Evolutionary conservation across 2,329 filamentous ascomycete species (phyloP).

Genomic region (Hawksworthiomyces lignivorus): DNA sequence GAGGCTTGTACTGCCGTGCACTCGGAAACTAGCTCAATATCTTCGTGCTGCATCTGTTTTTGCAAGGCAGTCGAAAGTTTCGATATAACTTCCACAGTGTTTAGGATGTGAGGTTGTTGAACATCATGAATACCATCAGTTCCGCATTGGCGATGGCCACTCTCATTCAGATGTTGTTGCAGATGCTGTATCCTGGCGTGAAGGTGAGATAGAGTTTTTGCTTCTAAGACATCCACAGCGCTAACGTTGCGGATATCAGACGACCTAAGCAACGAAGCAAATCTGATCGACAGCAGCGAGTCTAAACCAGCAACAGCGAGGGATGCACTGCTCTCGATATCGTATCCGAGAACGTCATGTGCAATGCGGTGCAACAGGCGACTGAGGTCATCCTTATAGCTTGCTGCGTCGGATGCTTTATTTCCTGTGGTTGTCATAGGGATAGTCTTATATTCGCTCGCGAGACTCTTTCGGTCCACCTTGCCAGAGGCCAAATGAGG

Average conservation of each 20-base stretch:
- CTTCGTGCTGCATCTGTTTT: background rate
- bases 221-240: conserved; percentile 55
- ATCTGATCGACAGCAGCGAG: conserved; percentile 33
- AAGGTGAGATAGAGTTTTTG: conserved; percentile 33
- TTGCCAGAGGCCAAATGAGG: conserved; percentile 79
- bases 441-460: conserved; percentile 38
- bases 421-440: conserved; percentile 6
- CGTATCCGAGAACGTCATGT: conserved; percentile 19
- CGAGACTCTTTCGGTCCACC: conserved; percentile 61
- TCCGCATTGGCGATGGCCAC: no score
- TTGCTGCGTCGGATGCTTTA: no score
- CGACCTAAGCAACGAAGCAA: conserved; percentile 57
- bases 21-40: conserved; percentile 21
- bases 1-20: conserved; percentile 70
- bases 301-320: conserved; percentile 31
- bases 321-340: conserved; percentile 20
- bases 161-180: background rate
- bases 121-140: no score
- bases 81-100: background rate
- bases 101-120: background rate
- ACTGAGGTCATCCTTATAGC: conserved; percentile 25
- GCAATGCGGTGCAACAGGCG: conserved; percentile 26
- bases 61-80: conserved; percentile 14
- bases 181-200: conserved; percentile 10
- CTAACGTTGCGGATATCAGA: conserved; percentile 43